A percentile compares a stretch with the other conserved stretches of the same genome.
phyloP scores from a whole-genome alignment of 345 rosid genomes.

The Populus ilicifolia region DNA sequence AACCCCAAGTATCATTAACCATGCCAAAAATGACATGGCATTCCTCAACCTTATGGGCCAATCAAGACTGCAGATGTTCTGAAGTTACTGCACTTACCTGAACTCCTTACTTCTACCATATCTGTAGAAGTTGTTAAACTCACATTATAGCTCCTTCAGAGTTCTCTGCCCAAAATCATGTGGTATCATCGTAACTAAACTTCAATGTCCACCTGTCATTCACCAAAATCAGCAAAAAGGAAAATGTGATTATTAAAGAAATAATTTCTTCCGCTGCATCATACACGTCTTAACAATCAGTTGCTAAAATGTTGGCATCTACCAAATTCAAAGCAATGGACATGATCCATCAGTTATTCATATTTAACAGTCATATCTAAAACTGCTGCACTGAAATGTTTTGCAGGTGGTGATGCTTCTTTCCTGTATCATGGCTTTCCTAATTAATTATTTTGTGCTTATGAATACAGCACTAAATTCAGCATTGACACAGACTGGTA shows the following conservation, averaged over 20 bases:
- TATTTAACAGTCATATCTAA: not conserved
- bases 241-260: not conserved
- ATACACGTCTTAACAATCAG: not conserved
- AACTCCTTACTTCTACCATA: not conserved
- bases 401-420: slow-evolving; percentile 25
- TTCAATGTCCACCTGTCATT: not conserved
- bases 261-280: not conserved
- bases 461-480: slow-evolving; percentile 29
- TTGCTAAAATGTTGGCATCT: slow-evolving; percentile 1
- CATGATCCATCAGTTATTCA: not conserved
- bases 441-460: slow-evolving; percentile 25
- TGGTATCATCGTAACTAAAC: not conserved
- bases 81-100: not conserved
- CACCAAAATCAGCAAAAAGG: not conserved
- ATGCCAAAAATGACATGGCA: not conserved
- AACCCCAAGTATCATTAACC: not conserved
- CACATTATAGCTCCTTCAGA: not conserved
- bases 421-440: slow-evolving; percentile 27
- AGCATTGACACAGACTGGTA: slow-evolving; percentile 27
- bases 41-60: not conserved
- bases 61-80: not conserved
- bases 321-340: not conserved
- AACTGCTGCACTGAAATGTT: not conserved
- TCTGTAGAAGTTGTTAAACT: not conserved
- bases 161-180: not conserved